These are phyloP conservation scores for Tetradesmus lagerheimii DNA, from an alignment of 139 green algal species.

Conservation along the genomic window DNA sequence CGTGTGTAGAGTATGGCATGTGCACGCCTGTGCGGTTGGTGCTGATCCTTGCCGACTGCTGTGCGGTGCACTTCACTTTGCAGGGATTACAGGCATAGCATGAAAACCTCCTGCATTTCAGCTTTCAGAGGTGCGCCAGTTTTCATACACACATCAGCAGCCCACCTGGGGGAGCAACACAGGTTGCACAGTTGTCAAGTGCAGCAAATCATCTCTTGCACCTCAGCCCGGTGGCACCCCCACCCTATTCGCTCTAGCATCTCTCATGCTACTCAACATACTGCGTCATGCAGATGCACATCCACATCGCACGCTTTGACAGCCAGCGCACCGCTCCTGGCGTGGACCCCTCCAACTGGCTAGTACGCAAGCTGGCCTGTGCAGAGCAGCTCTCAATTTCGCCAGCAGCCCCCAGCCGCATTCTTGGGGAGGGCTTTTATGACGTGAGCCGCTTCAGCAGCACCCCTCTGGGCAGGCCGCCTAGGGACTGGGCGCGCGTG, in stretches of 20 bases:
- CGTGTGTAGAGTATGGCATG: too few species aligned
- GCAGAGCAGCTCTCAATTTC: neutral
- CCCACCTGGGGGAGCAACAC: too few species aligned
- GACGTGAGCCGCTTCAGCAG: neutral
- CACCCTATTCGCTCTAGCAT: neutral
- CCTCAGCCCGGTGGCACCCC: too few species aligned
- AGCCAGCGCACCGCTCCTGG: neutral
- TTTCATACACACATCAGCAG: too few species aligned
- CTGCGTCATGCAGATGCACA: slow-evolving; percentile 28
- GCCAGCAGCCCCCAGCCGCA: too few species aligned
- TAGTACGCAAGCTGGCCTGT: neutral
- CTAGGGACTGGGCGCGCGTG: slow-evolving; percentile 16
- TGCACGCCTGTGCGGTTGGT: too few species aligned
- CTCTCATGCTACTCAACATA: neutral
- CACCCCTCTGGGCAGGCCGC: slow-evolving; percentile 5
- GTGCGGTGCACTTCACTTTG: too few species aligned
- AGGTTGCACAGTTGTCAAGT: neutral
- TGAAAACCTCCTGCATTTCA: too few species aligned
- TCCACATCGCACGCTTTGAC: slow-evolving; percentile 36
- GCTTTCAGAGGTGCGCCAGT: too few species aligned
- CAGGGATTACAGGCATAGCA: too few species aligned
- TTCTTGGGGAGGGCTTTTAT: slow-evolving; percentile 15
- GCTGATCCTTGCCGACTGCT: too few species aligned
- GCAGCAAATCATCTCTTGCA: neutral
- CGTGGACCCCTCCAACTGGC: neutral